Evolutionary conservation across 2,329 filamentous ascomycete genomes (phyloP).

Genomic region (Teratosphaeria gauchensis): DNA sequence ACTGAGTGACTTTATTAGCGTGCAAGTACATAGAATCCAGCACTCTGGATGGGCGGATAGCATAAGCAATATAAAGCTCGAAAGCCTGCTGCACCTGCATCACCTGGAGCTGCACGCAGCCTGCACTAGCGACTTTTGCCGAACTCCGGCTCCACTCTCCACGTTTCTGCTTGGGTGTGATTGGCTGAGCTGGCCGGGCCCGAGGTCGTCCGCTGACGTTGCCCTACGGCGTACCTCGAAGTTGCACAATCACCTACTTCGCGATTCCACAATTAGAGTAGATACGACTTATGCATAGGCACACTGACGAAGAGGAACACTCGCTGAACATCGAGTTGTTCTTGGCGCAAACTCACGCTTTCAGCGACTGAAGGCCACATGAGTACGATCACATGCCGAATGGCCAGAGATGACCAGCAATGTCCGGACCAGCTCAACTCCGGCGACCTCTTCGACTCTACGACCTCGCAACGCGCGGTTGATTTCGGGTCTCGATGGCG

Average conservation of each 20-base stretch:
- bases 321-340: neutral
- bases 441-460: constrained; percentile 32
- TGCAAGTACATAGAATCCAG: too few relatives aligned
- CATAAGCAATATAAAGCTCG: neutral
- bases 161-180: neutral
- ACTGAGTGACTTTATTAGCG: too few relatives aligned
- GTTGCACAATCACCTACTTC: neutral
- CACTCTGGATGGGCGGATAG: too few relatives aligned
- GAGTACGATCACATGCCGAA: constrained; percentile 4
- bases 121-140: neutral
- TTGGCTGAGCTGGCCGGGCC: neutral
- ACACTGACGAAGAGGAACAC: neutral
- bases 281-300: neutral
- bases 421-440: constrained; percentile 20
- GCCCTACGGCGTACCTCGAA: neutral
- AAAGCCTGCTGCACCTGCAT: neutral
- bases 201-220: neutral
- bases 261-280: neutral
- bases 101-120: too few relatives aligned
- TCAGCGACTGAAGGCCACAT: neutral
- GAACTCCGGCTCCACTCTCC: neutral
- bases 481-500: constrained; percentile 39
- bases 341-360: neutral
- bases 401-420: constrained; percentile 22
- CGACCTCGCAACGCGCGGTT: constrained; percentile 38